Percentiles rank a stretch among this genome's conserved stretches.
Evolutionary conservation across 768 basidiomycete genomes (phyloP).

Genomic region (Hebeloma cylindrosporum): DNA sequence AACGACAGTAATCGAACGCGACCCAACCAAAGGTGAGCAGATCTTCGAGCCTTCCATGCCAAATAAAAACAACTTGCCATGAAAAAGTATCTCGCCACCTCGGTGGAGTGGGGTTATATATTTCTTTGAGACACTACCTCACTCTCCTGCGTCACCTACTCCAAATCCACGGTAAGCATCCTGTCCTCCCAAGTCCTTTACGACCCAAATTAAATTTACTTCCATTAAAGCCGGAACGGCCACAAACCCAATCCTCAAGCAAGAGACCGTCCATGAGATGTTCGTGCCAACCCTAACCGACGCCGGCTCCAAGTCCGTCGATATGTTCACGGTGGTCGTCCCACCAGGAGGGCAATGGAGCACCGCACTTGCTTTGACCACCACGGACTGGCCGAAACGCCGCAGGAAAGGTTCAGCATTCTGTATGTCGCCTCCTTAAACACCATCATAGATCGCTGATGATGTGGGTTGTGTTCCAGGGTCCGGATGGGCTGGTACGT

Average conservation of each 20-base stretch:
- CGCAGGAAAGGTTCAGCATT: slow-evolving; percentile 30
- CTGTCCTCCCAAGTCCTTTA: too few species aligned
- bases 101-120: slow-evolving; percentile 27
- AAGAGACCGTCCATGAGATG: slow-evolving; percentile 15
- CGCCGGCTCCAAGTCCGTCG: slow-evolving; percentile 7
- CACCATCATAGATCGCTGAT: background rate
- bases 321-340: slow-evolving; percentile 2
- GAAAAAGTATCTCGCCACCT: slow-evolving; percentile 20
- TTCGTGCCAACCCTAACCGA: slow-evolving; percentile 20
- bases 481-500: slow-evolving; percentile 32
- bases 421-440: slow-evolving; percentile 17
- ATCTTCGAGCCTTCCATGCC: background rate
- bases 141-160: slow-evolving; percentile 30
- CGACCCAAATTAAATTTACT: background rate
- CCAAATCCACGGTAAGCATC: slow-evolving; percentile 25
- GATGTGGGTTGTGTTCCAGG: slow-evolving; percentile 14
- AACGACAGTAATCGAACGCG: slow-evolving; percentile 25
- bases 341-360: slow-evolving; percentile 15
- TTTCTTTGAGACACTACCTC: slow-evolving; percentile 28
- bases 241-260: slow-evolving; percentile 11
- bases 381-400: slow-evolving; percentile 24
- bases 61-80: background rate
- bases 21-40: slow-evolving; percentile 25
- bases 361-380: slow-evolving; percentile 25
- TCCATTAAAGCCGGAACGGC: slow-evolving; percentile 2